phyloP scores from a whole-genome alignment of 2,329 filamentous ascomycete genomes.

The Microascus cirrosus region DNA sequence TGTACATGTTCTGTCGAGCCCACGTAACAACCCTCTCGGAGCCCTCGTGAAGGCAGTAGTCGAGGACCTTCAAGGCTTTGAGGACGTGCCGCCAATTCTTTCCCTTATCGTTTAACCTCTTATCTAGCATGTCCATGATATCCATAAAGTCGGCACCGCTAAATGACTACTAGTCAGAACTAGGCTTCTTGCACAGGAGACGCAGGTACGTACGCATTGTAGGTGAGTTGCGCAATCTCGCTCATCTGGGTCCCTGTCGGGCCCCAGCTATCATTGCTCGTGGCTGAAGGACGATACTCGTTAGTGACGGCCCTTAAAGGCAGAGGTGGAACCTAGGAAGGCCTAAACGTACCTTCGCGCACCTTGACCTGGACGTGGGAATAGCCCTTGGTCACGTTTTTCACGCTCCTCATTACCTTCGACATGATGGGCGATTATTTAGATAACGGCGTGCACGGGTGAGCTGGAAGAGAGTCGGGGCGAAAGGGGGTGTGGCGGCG shows the following conservation, averaged over 20 bases:
- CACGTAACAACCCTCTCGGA: slow-evolving; percentile 95
- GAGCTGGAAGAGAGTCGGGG: background rate
- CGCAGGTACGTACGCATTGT: slow-evolving; percentile 62
- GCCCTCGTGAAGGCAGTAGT: slow-evolving; percentile 96
- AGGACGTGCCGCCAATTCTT: slow-evolving; percentile 99
- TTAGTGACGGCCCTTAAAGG: background rate
- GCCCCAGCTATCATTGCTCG: slow-evolving; percentile 97
- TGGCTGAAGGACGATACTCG: slow-evolving; percentile 46
- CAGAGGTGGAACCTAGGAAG: slow-evolving; percentile 15
- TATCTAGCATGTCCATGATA: slow-evolving; percentile 99
- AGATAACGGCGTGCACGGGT: background rate
- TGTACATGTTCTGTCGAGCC: slow-evolving; percentile 96
- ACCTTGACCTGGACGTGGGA: slow-evolving; percentile 96
- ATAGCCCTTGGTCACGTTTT: slow-evolving; percentile 99
- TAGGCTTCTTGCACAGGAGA: background rate
- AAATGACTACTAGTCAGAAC: slow-evolving; percentile 1
- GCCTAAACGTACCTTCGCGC: slow-evolving; percentile 64
- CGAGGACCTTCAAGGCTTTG: slow-evolving; percentile 93
- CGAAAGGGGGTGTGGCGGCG: background rate
- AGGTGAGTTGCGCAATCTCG: slow-evolving; percentile 96
- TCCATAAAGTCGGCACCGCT: slow-evolving; percentile 97
- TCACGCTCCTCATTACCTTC: slow-evolving; percentile 92
- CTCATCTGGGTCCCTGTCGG: slow-evolving; percentile 97
- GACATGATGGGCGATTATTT: slow-evolving; percentile 55
- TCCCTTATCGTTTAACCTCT: slow-evolving; percentile 95